phyloP scores from a whole-genome alignment of 768 basidiomycete genomes.

The Lentinula aciculospora region DNA sequence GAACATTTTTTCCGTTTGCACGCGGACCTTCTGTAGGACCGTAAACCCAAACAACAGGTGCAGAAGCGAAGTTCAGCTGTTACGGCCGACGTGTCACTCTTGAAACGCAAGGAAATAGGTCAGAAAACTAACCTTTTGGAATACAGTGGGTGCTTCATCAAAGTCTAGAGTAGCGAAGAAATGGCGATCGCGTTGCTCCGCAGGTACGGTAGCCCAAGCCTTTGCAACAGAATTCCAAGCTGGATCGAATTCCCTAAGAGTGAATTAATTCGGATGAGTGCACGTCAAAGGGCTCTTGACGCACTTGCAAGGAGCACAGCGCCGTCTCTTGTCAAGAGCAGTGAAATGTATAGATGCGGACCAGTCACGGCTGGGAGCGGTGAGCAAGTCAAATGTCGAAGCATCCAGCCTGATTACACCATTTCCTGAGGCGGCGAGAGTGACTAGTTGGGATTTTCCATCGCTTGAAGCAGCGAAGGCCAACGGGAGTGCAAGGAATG shows the following conservation, averaged over 20 bases:
- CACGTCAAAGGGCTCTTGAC: constrained; percentile 20
- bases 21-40: constrained; percentile 69
- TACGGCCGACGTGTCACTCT: background rate
- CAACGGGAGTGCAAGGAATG: constrained; percentile 21
- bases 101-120: background rate
- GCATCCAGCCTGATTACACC: constrained; percentile 82
- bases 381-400: constrained; percentile 71
- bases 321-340: constrained; percentile 73
- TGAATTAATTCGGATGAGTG: background rate
- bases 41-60: constrained; percentile 79
- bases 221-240: constrained; percentile 76
- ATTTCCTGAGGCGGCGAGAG: constrained; percentile 64
- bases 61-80: constrained; percentile 78
- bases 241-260: constrained; percentile 75
- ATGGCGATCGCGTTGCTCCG: constrained; percentile 66
- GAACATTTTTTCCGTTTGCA: constrained; percentile 45
- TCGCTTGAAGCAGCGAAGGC: constrained; percentile 25
- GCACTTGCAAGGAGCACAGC: constrained; percentile 91
- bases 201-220: constrained; percentile 67
- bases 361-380: constrained; percentile 75
- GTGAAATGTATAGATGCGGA: constrained; percentile 86
- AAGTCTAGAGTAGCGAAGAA: constrained; percentile 95
- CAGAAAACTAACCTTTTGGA: constrained; percentile 61
- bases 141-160: constrained; percentile 65
- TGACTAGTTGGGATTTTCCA: constrained; percentile 52